Evolutionary conservation across 139 green algal genomes (phyloP).

Genomic region (Chlorella ohadii): DNA sequence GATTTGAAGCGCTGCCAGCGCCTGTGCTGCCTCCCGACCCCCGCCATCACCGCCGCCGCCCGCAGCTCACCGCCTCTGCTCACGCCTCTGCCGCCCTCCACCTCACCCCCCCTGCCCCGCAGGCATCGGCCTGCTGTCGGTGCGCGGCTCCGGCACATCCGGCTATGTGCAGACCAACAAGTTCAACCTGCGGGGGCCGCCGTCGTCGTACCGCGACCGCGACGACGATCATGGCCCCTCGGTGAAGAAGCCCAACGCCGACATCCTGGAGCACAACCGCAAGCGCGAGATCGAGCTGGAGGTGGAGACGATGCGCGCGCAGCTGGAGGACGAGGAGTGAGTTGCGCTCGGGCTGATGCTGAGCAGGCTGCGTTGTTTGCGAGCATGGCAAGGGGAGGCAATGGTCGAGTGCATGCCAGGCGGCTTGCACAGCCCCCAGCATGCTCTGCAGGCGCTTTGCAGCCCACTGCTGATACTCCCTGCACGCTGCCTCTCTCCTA

Average conservation of each 20-base stretch:
- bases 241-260: conserved; percentile 57
- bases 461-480: not conserved
- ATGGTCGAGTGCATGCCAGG: too few species aligned
- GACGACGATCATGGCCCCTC: conserved; percentile 13
- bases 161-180: conserved; percentile 96
- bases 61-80: not conserved
- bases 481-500: not conserved
- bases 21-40: not conserved
- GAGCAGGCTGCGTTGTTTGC: not conserved
- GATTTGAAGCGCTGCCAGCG: too few species aligned
- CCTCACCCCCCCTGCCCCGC: not conserved
- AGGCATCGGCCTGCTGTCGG: conserved; percentile 91
- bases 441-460: too few species aligned
- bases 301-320: conserved; percentile 79
- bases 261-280: conserved; percentile 93
- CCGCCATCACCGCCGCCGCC: not conserved
- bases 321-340: conserved; percentile 89
- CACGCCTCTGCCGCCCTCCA: not conserved
- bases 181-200: conserved; percentile 83
- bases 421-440: not conserved
- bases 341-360: too few species aligned
- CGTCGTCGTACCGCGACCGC: conserved; percentile 3
- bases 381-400: too few species aligned
- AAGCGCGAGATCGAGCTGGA: conserved; percentile 95
- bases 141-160: conserved; percentile 91